Conservation (phyloP, 169 alveolate species). For the Toxoplasma gondii region DNA sequence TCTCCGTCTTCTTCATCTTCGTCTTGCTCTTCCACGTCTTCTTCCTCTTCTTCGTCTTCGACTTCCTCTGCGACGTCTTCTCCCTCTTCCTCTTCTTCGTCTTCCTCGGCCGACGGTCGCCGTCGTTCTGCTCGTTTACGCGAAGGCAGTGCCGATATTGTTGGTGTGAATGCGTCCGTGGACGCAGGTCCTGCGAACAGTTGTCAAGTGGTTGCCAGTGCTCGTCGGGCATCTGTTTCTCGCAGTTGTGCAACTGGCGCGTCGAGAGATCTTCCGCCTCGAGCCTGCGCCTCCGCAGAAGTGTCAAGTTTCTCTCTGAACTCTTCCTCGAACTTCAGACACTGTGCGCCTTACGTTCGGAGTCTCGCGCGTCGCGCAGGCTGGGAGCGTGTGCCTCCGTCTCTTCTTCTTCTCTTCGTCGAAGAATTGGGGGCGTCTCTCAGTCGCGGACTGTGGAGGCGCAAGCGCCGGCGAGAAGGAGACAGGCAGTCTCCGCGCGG, state of each 20-base stretch:
- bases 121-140: neutral
- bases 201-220: too few species aligned
- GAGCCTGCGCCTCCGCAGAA: neutral
- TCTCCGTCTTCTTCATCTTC: neutral
- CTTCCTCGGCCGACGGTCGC: neutral
- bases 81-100: neutral
- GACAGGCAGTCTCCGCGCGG: neutral
- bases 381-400: constrained; percentile 34
- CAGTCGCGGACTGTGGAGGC: neutral
- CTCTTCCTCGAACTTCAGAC: neutral
- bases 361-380: constrained; percentile 55
- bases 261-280: too few species aligned
- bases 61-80: neutral
- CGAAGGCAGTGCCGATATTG: neutral
- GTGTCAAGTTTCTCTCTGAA: neutral
- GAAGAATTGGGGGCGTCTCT: neutral
- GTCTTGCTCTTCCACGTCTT: neutral
- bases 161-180: too few species aligned
- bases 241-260: too few species aligned
- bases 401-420: constrained; percentile 52
- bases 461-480: neutral
- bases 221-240: too few species aligned
- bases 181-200: too few species aligned
- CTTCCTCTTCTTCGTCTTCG: neutral
- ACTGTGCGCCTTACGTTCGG: constrained; percentile 32